Base-by-base conservation (phyloP, 331 rosid species). In the Malus hybrid region DNA sequence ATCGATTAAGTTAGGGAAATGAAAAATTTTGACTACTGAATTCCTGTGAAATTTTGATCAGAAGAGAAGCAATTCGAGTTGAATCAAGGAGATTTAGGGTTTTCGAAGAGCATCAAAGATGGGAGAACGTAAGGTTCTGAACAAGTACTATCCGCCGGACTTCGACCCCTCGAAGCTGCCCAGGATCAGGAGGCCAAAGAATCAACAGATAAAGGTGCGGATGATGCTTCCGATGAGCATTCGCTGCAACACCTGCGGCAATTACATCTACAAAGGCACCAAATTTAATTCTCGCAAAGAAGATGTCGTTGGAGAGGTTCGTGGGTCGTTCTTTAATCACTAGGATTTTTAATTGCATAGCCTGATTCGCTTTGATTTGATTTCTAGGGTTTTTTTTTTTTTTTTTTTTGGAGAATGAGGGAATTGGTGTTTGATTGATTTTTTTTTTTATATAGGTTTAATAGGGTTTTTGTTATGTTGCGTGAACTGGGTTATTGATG, bases 201-300 rank as follows among this genome's bases (percentile, higher is more conserved):
- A 93, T 42, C 89, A 88, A 57, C 98, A 93, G 72, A 91, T 93
- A 34, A 93, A 91, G 82, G 90, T 93, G 18, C 96, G 97, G 6
- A 93, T 93, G 97, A 93, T 91, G 98, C 97, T 93, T 80, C 97
- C 98, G 20, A 93, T 91, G 97, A 93, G 97, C 81, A 91, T 93
- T 50, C 84, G 97, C 20, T 93, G 97, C 91, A 88, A 86, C 62
- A 91, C 98, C 0, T 91, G 98, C 2, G 98, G 97, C 1, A 93
- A 89, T 79, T 93, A 91, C 74, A 91, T 91, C 75, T 91, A 91
- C 83, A 91, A 93, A 31, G 97, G 98, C 20, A 93, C 97, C 71
- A 93, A 93, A 62, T 91, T 91, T 79, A 93, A 93, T 46, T 93
- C 96, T 13, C 84, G 97, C 24, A 91, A 93, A 74, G 97, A 93